Percentiles rank a stretch among this genome's conserved stretches.
Evolutionary conservation across 2,329 filamentous ascomycete species (phyloP).

Genomic region (Exophiala xenobiotica): DNA sequence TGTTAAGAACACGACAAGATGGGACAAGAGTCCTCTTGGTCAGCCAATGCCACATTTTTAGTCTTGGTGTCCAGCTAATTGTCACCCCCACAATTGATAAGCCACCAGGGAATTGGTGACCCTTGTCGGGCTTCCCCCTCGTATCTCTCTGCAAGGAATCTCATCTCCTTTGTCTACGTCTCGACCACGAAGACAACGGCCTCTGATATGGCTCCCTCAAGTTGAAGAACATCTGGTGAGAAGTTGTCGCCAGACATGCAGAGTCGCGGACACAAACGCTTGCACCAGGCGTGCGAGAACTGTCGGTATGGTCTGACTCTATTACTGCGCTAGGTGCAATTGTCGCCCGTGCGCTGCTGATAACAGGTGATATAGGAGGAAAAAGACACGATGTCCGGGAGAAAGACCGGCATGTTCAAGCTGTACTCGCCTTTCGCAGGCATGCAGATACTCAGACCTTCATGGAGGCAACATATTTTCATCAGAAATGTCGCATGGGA

Average conservation of each 20-base stretch:
- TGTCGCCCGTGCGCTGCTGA: neutral
- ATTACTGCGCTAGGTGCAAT: neutral
- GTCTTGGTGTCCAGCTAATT: no score
- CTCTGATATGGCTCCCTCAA: neutral
- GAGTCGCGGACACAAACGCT: constrained; percentile 5
- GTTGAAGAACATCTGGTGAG: neutral
- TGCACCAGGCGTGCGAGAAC: constrained; percentile 19
- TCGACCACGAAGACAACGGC: neutral
- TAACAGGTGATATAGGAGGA: constrained; percentile 15
- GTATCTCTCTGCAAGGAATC: neutral
- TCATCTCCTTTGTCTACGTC: neutral
- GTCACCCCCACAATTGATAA: neutral
- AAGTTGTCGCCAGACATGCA: neutral
- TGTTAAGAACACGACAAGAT: no score
- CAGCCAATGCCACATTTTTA: no score
- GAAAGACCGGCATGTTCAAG: constrained; percentile 28
- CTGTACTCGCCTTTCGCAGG: constrained; percentile 24
- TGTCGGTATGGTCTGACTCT: constrained; percentile 9
- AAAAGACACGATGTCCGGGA: constrained; percentile 30
- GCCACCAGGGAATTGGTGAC: neutral
- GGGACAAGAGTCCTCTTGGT: no score
- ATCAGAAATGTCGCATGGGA: neutral
- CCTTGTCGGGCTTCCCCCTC: neutral
- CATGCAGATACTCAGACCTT: constrained; percentile 18
- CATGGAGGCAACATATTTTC: neutral